phyloP scores from a whole-genome alignment of 495 filamentous ascomycete genomes.

The Penicillium robsamsonii region DNA sequence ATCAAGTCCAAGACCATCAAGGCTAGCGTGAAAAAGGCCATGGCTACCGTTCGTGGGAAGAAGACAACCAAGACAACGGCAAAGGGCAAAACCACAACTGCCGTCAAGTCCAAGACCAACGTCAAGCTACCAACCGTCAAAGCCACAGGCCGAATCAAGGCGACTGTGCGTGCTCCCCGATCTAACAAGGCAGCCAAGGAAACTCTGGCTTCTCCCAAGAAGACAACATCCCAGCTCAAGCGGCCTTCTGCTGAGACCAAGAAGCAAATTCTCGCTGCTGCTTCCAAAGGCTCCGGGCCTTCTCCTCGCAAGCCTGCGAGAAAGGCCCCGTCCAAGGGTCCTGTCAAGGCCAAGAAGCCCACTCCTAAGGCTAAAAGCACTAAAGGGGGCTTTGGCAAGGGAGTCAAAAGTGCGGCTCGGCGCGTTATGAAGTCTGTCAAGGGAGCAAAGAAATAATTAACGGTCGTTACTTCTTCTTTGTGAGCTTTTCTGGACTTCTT shows the following conservation, averaged over 20 bases:
- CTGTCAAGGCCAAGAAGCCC: slow-evolving; percentile 17
- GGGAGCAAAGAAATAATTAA: slow-evolving; percentile 17
- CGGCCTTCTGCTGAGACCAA: slow-evolving; percentile 38
- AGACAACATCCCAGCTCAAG: slow-evolving; percentile 26
- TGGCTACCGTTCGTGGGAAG: slow-evolving; percentile 25
- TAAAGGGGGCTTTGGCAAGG: slow-evolving; percentile 12
- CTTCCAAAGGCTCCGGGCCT: slow-evolving; percentile 25
- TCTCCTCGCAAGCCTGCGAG: slow-evolving; percentile 16
- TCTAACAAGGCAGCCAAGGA: slow-evolving; percentile 20
- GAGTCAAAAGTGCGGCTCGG: slow-evolving; percentile 20
- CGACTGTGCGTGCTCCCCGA: neutral
- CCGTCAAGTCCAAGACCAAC: slow-evolving; percentile 19
- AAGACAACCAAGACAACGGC: slow-evolving; percentile 19
- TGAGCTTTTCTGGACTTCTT: neutral
- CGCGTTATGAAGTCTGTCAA: slow-evolving; percentile 20
- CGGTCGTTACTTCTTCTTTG: neutral
- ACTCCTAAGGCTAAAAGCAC: slow-evolving; percentile 13
- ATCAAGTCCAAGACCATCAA: slow-evolving; percentile 35
- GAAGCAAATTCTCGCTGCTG: slow-evolving; percentile 31
- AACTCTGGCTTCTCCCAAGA: slow-evolving; percentile 17
- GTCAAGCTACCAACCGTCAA: slow-evolving; percentile 32
- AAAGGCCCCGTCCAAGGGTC: slow-evolving; percentile 17
- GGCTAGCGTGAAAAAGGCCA: slow-evolving; percentile 38
- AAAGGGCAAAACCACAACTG: slow-evolving; percentile 12
- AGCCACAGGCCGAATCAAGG: neutral